Evolutionary conservation across 169 alveolate species (phyloP).

Genomic region (Cryptosporidium parvum): DNA sequence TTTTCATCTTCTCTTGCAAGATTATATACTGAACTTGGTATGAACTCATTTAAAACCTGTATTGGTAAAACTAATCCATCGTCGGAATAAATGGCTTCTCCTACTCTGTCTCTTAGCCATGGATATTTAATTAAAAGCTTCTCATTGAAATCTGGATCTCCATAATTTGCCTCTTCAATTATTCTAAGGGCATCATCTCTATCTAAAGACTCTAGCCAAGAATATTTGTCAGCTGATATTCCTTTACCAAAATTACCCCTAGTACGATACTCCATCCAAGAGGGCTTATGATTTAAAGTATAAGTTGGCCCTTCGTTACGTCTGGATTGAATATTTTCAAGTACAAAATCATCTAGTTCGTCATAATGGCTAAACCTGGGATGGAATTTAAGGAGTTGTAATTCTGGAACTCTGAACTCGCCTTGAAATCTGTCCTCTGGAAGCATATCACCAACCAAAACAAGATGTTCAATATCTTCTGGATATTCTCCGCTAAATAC

Average conservation of each 20-base stretch:
- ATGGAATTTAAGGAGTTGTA: constrained; percentile 25
- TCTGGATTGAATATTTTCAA: constrained; percentile 48
- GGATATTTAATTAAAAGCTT: constrained; percentile 45
- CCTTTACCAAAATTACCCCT: constrained; percentile 33
- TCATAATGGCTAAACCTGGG: constrained; percentile 25
- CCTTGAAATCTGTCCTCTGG: constrained; percentile 1
- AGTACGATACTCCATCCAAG: constrained; percentile 30
- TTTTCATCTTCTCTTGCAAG: constrained; percentile 25
- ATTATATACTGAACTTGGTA: constrained; percentile 14
- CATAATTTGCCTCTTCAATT: constrained; percentile 14
- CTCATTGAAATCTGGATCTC: constrained; percentile 36
- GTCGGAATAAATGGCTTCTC: constrained; percentile 23
- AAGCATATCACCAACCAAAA: constrained; percentile 46
- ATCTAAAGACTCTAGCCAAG: constrained; percentile 59
- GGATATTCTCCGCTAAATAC: constrained; percentile 58
- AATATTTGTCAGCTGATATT: constrained; percentile 21
- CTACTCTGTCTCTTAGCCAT: constrained; percentile 60
- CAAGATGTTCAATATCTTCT: constrained; percentile 46
- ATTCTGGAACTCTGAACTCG: constrained; percentile 27
- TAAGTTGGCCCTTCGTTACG: constrained; percentile 19
- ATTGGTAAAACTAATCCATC: constrained; percentile 48
- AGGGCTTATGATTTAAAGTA: background rate
- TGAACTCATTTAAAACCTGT: constrained; percentile 61
- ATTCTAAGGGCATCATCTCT: constrained; percentile 46
- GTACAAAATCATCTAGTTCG: constrained; percentile 7